Conservation (phyloP, 176 grass and related monocot genomes). For the Triticum turgidum region DNA sequence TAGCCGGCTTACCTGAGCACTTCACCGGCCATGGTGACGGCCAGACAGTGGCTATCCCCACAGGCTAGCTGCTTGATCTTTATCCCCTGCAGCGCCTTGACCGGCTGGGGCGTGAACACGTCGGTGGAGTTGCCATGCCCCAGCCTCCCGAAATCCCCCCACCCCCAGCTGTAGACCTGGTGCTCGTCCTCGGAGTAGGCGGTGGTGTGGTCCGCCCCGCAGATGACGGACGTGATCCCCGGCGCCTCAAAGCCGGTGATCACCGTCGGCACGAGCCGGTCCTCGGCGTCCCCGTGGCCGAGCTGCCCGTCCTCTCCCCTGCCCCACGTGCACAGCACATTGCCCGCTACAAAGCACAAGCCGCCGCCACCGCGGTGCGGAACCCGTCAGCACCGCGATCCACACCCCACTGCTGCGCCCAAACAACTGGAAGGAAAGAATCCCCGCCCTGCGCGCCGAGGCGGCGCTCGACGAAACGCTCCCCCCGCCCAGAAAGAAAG, state of each 20-base stretch:
- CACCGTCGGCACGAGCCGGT: constrained; percentile 78
- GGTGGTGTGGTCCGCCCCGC: constrained; percentile 97
- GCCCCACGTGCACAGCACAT: constrained; percentile 92
- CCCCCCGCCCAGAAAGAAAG: not conserved
- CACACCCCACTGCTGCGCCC: not conserved
- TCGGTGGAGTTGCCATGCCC: constrained; percentile 95
- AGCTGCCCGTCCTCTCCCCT: constrained; percentile 98
- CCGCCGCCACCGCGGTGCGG: too few species aligned
- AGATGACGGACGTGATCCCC: constrained; percentile 69
- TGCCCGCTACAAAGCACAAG: constrained; percentile 53
- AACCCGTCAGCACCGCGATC: not conserved
- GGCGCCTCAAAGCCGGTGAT: constrained; percentile 64
- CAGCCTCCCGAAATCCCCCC: constrained; percentile 96
- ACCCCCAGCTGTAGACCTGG: constrained; percentile 97
- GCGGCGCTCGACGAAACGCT: constrained; percentile 8
- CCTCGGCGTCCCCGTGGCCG: constrained; percentile 93
- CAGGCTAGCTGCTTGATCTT: constrained; percentile 97
- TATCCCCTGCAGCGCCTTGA: constrained; percentile 85
- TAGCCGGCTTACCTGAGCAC: constrained; percentile 65
- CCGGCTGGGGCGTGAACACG: constrained; percentile 88
- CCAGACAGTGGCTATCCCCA: constrained; percentile 94
- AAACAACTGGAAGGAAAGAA: too few species aligned
- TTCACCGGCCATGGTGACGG: constrained; percentile 77
- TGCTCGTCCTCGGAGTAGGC: constrained; percentile 74
- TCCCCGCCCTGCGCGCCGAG: not conserved